Evolutionary conservation across 2,329 filamentous ascomycete species (phyloP).

Genomic region (Lachnellula cervina): DNA sequence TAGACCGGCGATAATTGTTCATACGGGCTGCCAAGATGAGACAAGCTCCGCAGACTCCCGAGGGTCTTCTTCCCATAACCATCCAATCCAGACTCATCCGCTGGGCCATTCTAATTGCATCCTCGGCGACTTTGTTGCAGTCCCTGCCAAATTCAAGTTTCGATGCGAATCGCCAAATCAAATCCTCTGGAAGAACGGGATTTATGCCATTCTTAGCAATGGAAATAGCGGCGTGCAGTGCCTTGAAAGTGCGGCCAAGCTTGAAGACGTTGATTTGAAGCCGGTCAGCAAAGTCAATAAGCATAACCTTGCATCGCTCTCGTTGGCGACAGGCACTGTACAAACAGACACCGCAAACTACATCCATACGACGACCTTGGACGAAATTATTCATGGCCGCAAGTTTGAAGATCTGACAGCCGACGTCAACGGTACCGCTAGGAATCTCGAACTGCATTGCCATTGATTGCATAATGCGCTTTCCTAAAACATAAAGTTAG

Average conservation of each 20-base stretch:
- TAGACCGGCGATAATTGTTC: constrained; percentile 93
- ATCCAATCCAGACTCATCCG: constrained; percentile 98
- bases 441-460: constrained; percentile 54
- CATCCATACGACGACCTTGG: constrained; percentile 78
- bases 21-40: constrained; percentile 93
- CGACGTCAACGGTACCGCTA: constrained; percentile 59
- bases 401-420: constrained; percentile 70
- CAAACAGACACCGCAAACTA: constrained; percentile 84
- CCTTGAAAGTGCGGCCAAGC: constrained; percentile 85
- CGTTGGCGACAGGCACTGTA: constrained; percentile 83
- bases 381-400: constrained; percentile 72
- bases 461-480: constrained; percentile 57
- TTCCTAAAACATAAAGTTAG: constrained; percentile 29
- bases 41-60: constrained; percentile 90
- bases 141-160: constrained; percentile 86
- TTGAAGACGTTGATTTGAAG: constrained; percentile 86
- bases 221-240: constrained; percentile 66
- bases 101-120: constrained; percentile 80
- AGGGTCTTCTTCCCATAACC: constrained; percentile 86
- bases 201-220: constrained; percentile 61
- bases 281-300: constrained; percentile 92
- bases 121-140: constrained; percentile 78
- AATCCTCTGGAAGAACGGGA: constrained; percentile 77
- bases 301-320: constrained; percentile 76
- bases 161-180: constrained; percentile 86